Evolutionary conservation across 2,329 filamentous ascomycete genomes (phyloP), one percentile per base, ranked within the genome.

Genomic region (Thelonectria olida): DNA sequence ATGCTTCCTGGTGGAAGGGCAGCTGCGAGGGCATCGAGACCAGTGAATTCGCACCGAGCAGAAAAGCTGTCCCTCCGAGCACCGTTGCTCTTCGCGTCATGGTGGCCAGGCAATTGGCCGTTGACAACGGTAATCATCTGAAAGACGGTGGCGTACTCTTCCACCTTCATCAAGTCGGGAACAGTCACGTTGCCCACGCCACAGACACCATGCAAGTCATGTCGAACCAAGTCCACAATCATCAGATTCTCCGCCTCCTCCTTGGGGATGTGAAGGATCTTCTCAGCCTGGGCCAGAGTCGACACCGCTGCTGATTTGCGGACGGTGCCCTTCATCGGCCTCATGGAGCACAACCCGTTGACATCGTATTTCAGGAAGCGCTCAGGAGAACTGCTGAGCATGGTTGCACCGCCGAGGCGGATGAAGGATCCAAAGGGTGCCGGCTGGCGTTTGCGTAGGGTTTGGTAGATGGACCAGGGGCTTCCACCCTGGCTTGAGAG

Each of bases 311-410:
- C 80, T 0, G 85, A 86, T 70, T 97, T 97, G 69, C 89, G 89
- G n/a, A 97, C 93, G 0, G 95, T 98, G 48, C 95, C 95, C 80
- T 98, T 98, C 88, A 98, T 98, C 0, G 95, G 95, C 7, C 94
- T 88, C 84, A 97, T 96, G 63, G 91, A 88, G 74, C 90, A 92
- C 41, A 81, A 76, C 1, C 90, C 89, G 1, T 76, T 78, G 2
- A 72, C 63, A 54, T 77, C 73, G 68, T 82, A 80, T 47, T 86
- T 87, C 15, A 98, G 85, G 73, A 97, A 98, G 3, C 94, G 91
- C 78, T 98, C 95, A 0, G 95, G 95, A 4, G 92, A 97, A 70
- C 90, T 92, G 76, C 91, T 92, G 44, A 97, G 82, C 27, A 98
- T 84, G 1, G 92, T 93, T 4, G 87, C 85, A 28, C 79, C 76